These are phyloP conservation scores for Capillidium rhysosporum DNA, from an alignment of 371 early-diverging fungal genomes.

Conservation along the genomic window DNA sequence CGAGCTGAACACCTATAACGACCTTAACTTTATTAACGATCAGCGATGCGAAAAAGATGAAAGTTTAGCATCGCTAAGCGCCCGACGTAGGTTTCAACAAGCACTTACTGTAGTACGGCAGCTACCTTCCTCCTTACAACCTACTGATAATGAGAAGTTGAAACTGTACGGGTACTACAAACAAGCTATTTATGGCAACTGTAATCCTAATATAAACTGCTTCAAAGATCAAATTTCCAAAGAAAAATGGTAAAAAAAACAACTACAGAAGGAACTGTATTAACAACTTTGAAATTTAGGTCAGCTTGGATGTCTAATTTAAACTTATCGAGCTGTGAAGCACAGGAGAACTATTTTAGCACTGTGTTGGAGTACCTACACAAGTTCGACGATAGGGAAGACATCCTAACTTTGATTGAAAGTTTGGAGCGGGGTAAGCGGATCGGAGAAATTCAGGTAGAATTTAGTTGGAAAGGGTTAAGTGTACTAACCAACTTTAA, in stretches of 20 bases:
- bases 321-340: background rate
- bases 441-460: background rate
- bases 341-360: background rate
- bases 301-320: background rate
- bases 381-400: background rate
- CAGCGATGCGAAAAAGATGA: no score
- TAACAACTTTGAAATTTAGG: background rate
- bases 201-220: background rate
- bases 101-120: constrained; percentile 5
- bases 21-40: no score
- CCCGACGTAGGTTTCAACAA: constrained; percentile 1
- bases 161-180: constrained; percentile 5
- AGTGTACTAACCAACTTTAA: background rate
- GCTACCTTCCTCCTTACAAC: background rate
- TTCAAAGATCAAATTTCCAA: background rate
- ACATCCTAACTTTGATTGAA: background rate
- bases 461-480: background rate
- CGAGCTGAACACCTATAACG: no score
- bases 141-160: background rate
- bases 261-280: background rate
- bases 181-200: background rate
- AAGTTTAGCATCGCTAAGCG: background rate
- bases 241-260: background rate
- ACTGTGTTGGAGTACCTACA: background rate
- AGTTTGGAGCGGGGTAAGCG: constrained; percentile 2